phyloP scores from a whole-genome alignment of 1,284 basidiomycete species.

The Ustanciosporium gigantosporum region DNA sequence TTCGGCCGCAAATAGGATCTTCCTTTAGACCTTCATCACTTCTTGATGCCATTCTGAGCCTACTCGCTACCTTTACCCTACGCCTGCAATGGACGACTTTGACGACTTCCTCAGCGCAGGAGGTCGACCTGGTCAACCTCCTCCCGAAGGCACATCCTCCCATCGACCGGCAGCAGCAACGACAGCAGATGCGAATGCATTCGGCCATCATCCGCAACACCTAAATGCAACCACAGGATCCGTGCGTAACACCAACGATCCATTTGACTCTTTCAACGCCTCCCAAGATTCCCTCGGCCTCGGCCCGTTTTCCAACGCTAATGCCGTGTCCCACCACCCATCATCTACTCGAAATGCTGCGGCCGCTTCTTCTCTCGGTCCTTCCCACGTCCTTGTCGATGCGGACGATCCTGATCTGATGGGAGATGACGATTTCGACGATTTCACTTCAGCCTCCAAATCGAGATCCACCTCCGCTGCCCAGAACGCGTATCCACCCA shows the following conservation, averaged over 20 bases:
- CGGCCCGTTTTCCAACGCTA: conserved; percentile 6
- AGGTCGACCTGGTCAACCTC: conserved; percentile 5
- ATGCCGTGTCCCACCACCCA: neutral
- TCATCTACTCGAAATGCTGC: neutral
- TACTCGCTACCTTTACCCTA: no score
- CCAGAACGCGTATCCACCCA: conserved; percentile 22
- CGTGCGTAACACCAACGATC: no score
- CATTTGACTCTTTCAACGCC: conserved; percentile 19
- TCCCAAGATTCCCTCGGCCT: conserved; percentile 27
- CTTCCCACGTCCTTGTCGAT: conserved; percentile 54
- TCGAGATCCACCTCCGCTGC: conserved; percentile 10
- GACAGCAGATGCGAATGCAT: no score
- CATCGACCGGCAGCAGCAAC: conserved; percentile 5
- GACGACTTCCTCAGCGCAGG: conserved; percentile 44
- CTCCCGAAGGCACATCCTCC: conserved; percentile 19
- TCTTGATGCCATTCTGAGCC: no score
- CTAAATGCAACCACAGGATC: no score
- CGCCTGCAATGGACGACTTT: no score
- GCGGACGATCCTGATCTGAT: conserved; percentile 55
- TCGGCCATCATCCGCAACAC: no score
- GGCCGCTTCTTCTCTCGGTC: conserved; percentile 9
- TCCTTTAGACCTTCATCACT: no score
- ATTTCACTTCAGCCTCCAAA: conserved; percentile 13
- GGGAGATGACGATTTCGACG: conserved; percentile 41
- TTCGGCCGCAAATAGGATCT: no score